Conservation (phyloP, 306 rosid species). For the Cicer pinnatifidum region DNA sequence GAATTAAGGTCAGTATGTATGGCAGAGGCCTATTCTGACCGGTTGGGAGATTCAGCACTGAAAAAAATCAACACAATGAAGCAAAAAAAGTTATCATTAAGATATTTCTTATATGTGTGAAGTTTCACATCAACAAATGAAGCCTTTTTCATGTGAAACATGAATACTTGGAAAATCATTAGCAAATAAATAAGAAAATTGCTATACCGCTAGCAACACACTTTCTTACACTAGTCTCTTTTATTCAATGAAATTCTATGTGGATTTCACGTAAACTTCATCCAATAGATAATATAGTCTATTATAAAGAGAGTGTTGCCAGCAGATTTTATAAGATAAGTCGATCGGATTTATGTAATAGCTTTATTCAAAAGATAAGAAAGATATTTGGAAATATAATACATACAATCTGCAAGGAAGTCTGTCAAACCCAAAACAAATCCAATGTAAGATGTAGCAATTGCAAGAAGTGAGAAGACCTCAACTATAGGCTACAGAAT, state of each 20-base stretch:
- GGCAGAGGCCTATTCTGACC: constrained; percentile 66
- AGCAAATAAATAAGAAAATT: not conserved
- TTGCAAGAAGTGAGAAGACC: constrained; percentile 76
- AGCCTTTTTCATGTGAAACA: constrained; percentile 10
- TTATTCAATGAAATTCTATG: not conserved
- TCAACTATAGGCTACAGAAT: constrained; percentile 77
- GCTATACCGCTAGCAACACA: not conserved
- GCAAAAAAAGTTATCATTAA: constrained; percentile 3
- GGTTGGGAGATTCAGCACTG: constrained; percentile 70
- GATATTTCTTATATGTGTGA: not conserved
- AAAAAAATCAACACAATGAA: constrained; percentile 34
- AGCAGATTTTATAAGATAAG: not conserved
- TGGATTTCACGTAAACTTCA: not conserved
- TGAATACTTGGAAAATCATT: constrained; percentile 26
- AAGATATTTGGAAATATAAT: constrained; percentile 8
- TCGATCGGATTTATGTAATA: not conserved
- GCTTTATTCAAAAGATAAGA: constrained; percentile 30
- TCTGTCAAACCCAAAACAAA: constrained; percentile 78
- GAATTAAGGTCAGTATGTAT: constrained; percentile 59
- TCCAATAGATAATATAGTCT: not conserved
- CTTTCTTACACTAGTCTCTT: not conserved
- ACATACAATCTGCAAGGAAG: constrained; percentile 81
- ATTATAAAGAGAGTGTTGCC: not conserved
- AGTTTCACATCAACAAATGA: not conserved
- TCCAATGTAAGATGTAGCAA: constrained; percentile 80